A percentile compares a stretch with the other conserved stretches of the same genome.
Evolutionary conservation across 2,329 filamentous ascomycete species (phyloP).

Genomic region (Pleoardoris graminearum): DNA sequence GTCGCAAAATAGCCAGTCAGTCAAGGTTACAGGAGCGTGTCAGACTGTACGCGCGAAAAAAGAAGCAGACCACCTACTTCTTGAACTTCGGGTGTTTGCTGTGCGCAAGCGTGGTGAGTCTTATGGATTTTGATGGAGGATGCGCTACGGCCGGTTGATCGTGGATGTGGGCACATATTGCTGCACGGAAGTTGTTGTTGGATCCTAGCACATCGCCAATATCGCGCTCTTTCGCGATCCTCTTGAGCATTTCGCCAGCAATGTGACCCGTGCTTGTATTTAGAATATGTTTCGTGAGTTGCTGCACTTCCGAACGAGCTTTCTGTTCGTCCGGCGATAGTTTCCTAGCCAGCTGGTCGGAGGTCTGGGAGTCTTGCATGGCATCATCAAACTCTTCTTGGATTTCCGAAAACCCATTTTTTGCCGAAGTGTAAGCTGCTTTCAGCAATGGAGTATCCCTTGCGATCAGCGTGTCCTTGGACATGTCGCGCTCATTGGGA

Average conservation of each 20-base stretch:
- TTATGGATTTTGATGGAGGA: conserved; percentile 54
- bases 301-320: conserved; percentile 49
- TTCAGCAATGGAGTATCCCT: conserved; percentile 52
- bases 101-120: conserved; percentile 54
- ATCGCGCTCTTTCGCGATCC: conserved; percentile 32
- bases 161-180: conserved; percentile 55
- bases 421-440: conserved; percentile 42
- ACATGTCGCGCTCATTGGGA: conserved; percentile 40
- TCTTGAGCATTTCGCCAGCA: conserved; percentile 28
- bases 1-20: neutral
- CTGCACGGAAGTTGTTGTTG: conserved; percentile 53
- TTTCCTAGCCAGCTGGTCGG: conserved; percentile 47
- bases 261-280: conserved; percentile 37
- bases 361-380: conserved; percentile 31
- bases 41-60: neutral
- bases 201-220: conserved; percentile 37
- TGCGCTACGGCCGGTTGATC: conserved; percentile 54
- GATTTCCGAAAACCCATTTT: conserved; percentile 18
- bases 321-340: conserved; percentile 51
- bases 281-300: conserved; percentile 43
- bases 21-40: neutral
- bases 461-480: conserved; percentile 48
- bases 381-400: conserved; percentile 25
- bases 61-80: conserved; percentile 6
- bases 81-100: conserved; percentile 47